Evolutionary conservation across 805 yeast genomes (phyloP).

Genomic region (Myxozyma vanderwaltii): DNA sequence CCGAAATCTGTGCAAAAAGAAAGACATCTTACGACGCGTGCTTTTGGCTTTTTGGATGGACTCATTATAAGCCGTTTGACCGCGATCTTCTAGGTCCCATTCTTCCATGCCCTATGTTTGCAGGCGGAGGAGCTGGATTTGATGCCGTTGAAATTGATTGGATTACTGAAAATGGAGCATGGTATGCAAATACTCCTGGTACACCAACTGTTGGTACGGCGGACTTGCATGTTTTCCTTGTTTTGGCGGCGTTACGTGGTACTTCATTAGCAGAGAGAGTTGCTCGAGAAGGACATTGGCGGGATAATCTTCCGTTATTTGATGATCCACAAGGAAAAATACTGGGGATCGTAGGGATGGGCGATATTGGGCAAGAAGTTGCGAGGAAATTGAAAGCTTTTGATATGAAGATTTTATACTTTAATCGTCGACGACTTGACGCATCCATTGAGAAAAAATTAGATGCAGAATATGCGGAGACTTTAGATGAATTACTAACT

Average conservation of each 20-base stretch:
- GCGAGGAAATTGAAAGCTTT: slow-evolving; percentile 55
- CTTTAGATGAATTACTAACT: slow-evolving; percentile 52
- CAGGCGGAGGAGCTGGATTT: slow-evolving; percentile 52
- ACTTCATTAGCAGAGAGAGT: slow-evolving; percentile 48
- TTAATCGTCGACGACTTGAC: slow-evolving; percentile 53
- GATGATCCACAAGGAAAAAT: slow-evolving; percentile 44
- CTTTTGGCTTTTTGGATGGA: slow-evolving; percentile 47
- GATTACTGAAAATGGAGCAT: slow-evolving; percentile 48
- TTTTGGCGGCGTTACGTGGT: slow-evolving; percentile 57
- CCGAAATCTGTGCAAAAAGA: slow-evolving; percentile 43
- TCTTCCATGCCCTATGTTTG: slow-evolving; percentile 52
- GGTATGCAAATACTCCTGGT: slow-evolving; percentile 56
- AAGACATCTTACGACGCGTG: slow-evolving; percentile 46
- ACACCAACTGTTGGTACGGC: slow-evolving; percentile 60
- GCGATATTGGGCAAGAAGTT: slow-evolving; percentile 62
- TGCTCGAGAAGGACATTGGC: slow-evolving; percentile 52
- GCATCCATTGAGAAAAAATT: slow-evolving; percentile 51
- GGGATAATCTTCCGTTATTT: slow-evolving; percentile 35
- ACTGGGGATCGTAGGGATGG: slow-evolving; percentile 64
- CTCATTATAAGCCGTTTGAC: slow-evolving; percentile 49
- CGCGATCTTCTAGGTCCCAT: slow-evolving; percentile 48
- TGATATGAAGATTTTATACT: slow-evolving; percentile 54
- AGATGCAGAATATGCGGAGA: slow-evolving; percentile 43
- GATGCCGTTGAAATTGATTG: slow-evolving; percentile 53
- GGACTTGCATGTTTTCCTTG: slow-evolving; percentile 55